A percentile compares a stretch with the other conserved stretches of the same genome.
Evolutionary conservation across 768 basidiomycete genomes (phyloP).

Genomic region (Boletus rubropictus): DNA sequence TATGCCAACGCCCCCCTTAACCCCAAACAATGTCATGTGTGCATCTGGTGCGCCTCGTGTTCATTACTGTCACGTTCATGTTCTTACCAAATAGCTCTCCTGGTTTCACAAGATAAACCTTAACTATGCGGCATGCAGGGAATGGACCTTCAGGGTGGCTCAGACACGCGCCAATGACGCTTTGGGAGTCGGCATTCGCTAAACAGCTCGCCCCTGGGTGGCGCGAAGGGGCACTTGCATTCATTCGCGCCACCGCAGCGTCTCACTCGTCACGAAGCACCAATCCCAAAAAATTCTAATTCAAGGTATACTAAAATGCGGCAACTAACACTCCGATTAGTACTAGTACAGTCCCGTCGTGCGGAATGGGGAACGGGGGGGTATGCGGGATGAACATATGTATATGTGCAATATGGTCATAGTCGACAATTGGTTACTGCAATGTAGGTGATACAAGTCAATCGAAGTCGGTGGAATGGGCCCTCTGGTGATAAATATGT

Average conservation of each 20-base stretch:
- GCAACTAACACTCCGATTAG: constrained; percentile 27
- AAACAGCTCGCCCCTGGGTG: constrained; percentile 21
- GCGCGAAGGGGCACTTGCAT: constrained; percentile 8
- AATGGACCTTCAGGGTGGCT: constrained; percentile 13
- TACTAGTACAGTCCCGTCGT: constrained; percentile 31
- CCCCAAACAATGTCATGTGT: constrained; percentile 19
- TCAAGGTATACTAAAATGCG: constrained; percentile 33
- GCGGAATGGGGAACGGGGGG: constrained; percentile 9
- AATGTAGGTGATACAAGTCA: constrained; percentile 29
- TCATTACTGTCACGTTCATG: background rate
- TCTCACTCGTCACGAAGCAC: background rate
- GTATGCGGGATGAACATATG: constrained; percentile 19
- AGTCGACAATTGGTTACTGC: constrained; percentile 22
- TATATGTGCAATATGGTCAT: constrained; percentile 29
- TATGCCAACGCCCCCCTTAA: constrained; percentile 9
- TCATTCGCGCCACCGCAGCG: constrained; percentile 14
- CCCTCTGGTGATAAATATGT: constrained; percentile 24
- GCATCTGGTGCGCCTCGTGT: constrained; percentile 31
- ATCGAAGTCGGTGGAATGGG: constrained; percentile 7
- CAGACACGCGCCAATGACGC: constrained; percentile 11
- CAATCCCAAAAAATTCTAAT: constrained; percentile 30
- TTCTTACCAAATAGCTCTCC: constrained; percentile 2
- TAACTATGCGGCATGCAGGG: constrained; percentile 14
- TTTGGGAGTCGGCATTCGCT: constrained; percentile 15
- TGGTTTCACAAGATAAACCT: constrained; percentile 19